Conservation (phyloP, 495 filamentous ascomycete species). For the Baudoinia panamericana region DNA sequence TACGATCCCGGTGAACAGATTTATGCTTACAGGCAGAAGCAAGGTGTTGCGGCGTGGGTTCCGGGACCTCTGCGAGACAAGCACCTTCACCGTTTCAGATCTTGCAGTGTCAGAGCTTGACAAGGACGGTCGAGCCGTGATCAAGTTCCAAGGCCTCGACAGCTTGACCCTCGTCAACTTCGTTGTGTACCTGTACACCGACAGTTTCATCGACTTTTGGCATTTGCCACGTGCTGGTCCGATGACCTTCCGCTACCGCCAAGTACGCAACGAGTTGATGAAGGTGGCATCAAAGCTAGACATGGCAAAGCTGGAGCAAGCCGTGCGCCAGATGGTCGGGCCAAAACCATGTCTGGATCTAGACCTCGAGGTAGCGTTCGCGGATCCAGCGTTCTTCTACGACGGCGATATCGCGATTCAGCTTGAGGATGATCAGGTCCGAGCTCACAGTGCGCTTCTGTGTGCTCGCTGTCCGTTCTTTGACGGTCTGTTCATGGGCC, state of each 20-base stretch:
- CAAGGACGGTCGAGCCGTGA: conserved; percentile 35
- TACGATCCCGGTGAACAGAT: conserved; percentile 68
- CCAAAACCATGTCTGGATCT: conserved; percentile 47
- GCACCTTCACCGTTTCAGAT: conserved; percentile 37
- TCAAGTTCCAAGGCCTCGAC: conserved; percentile 56
- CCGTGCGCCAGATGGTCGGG: conserved; percentile 57
- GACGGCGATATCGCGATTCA: conserved; percentile 65
- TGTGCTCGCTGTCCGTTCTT: conserved; percentile 89
- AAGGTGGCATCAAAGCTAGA: conserved; percentile 54
- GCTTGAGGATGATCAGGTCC: conserved; percentile 52
- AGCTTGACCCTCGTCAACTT: conserved; percentile 65
- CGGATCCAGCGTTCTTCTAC: conserved; percentile 54
- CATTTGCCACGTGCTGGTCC: conserved; percentile 50
- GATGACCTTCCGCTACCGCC: conserved; percentile 56
- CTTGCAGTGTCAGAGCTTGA: conserved; percentile 44
- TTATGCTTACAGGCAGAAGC: conserved; percentile 63
- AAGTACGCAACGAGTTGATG: conserved; percentile 73
- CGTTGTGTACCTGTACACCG: conserved; percentile 67
- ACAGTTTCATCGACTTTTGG: conserved; percentile 74
- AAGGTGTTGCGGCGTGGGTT: conserved; percentile 51
- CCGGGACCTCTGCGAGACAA: conserved; percentile 33
- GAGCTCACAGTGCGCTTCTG: conserved; percentile 62
- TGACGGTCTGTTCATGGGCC: conserved; percentile 71
- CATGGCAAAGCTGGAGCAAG: conserved; percentile 54
- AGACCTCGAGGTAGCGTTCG: conserved; percentile 55